Evolutionary conservation across 1,284 basidiomycete species (phyloP).

Genomic region (Ganoderma sinense): DNA sequence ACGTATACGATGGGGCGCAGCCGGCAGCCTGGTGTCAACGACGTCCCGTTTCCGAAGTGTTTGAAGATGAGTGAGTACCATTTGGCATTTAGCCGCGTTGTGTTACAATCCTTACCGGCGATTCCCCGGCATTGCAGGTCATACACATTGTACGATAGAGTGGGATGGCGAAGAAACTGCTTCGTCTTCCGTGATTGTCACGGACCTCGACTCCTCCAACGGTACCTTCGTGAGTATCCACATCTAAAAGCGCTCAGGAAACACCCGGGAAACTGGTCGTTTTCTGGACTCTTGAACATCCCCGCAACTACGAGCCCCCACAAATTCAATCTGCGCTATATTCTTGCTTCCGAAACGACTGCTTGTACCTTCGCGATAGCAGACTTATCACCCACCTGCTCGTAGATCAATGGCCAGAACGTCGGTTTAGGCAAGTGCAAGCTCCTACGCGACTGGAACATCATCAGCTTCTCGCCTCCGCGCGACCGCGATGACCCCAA

Average conservation of each 20-base stretch:
- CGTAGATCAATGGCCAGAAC: slow-evolving; percentile 72
- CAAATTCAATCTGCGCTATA: too few species aligned
- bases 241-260: too few species aligned
- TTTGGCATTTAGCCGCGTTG: neutral
- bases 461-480: slow-evolving; percentile 74
- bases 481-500: slow-evolving; percentile 42
- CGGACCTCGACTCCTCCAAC: slow-evolving; percentile 79
- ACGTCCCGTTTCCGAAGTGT: slow-evolving; percentile 46
- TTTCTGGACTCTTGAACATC: too few species aligned
- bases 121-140: slow-evolving; percentile 53
- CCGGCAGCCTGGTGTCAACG: slow-evolving; percentile 48
- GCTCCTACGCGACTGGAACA: slow-evolving; percentile 78
- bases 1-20: slow-evolving; percentile 63
- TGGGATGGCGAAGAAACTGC: slow-evolving; percentile 68
- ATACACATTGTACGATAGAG: slow-evolving; percentile 64
- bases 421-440: slow-evolving; percentile 62
- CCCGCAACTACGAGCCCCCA: too few species aligned
- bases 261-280: too few species aligned
- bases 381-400: neutral
- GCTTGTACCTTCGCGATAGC: neutral
- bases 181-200: slow-evolving; percentile 65
- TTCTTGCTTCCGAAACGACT: too few species aligned
- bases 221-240: slow-evolving; percentile 75
- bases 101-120: neutral
- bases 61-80: slow-evolving; percentile 48